These are phyloP conservation scores for Grigorovia yakushimaensis DNA, from an alignment of 805 yeast species.

Conservation along the genomic window DNA sequence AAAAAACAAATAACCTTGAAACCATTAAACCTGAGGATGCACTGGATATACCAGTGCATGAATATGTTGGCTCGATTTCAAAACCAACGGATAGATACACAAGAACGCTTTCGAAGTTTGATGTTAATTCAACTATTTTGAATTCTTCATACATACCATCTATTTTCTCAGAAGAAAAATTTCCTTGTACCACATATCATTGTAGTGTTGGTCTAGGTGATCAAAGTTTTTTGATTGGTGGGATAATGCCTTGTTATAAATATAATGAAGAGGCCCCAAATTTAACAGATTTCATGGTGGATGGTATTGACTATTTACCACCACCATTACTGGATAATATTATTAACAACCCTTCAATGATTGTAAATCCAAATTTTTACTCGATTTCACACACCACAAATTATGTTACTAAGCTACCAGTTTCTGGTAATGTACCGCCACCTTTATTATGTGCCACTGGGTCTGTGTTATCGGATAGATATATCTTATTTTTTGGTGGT, in stretches of 20 bases:
- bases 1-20: no score
- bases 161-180: constrained; percentile 29
- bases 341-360: constrained; percentile 34
- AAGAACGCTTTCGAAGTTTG: not conserved
- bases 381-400: constrained; percentile 32
- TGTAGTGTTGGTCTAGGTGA: constrained; percentile 31
- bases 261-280: constrained; percentile 23
- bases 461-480: constrained; percentile 41
- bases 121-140: not conserved
- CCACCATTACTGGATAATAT: constrained; percentile 36
- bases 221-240: constrained; percentile 37
- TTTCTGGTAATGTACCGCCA: constrained; percentile 39
- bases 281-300: constrained; percentile 29
- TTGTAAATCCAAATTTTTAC: constrained; percentile 31
- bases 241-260: constrained; percentile 27
- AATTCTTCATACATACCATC: constrained; percentile 11
- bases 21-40: not conserved
- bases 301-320: constrained; percentile 35
- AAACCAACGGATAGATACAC: not conserved
- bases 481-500: constrained; percentile 63
- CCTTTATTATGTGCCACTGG: constrained; percentile 41
- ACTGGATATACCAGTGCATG: not conserved
- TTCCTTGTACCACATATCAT: constrained; percentile 38
- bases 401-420: constrained; percentile 26
- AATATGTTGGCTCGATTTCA: not conserved